Evolutionary conservation across 495 filamentous ascomycete genomes (phyloP).

Genomic region (Mytilinidion resinicola): DNA sequence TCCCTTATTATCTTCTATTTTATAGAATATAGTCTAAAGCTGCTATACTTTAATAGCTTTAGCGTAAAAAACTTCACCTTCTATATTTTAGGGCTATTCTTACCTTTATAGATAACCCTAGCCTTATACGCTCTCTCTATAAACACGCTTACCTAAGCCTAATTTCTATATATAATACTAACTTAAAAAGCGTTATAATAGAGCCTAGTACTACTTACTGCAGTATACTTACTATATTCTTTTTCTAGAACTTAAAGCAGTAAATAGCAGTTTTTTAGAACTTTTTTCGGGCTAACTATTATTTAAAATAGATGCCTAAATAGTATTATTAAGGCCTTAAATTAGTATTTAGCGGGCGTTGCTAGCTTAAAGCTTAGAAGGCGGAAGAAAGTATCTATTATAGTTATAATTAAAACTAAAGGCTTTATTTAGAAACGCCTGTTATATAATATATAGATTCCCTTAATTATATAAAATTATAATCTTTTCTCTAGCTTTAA

Average conservation of each 20-base stretch:
- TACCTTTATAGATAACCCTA: conserved; percentile 14
- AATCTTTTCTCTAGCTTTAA: conserved; percentile 26
- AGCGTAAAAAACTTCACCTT: conserved; percentile 25
- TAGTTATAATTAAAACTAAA: conserved; percentile 25
- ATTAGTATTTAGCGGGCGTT: conserved; percentile 10
- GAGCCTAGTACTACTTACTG: conserved; percentile 1
- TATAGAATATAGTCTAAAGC: conserved; percentile 12
- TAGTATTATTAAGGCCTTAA: conserved; percentile 14
- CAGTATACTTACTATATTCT: conserved; percentile 6
- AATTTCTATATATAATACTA: conserved; percentile 40
- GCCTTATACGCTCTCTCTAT: conserved; percentile 36
- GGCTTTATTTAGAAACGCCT: conserved; percentile 5
- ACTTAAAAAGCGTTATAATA: conserved; percentile 46
- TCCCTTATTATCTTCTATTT: conserved; percentile 5
- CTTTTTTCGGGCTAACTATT: conserved; percentile 1
- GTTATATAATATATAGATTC: conserved; percentile 4
- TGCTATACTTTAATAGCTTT: conserved; percentile 30
- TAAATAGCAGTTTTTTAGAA: conserved; percentile 9
- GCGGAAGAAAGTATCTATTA: not conserved
- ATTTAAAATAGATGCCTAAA: conserved; percentile 8
- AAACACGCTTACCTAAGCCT: conserved; percentile 42
- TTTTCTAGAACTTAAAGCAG: conserved; percentile 10
- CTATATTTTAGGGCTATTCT: conserved; percentile 17
- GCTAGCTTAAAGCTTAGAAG: conserved; percentile 13
- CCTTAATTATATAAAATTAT: conserved; percentile 26